A percentile compares a stretch with the other conserved stretches of the same genome.
Conservation (phyloP, 768 basidiomycete genomes). For the Boletus coccyginus region DNA sequence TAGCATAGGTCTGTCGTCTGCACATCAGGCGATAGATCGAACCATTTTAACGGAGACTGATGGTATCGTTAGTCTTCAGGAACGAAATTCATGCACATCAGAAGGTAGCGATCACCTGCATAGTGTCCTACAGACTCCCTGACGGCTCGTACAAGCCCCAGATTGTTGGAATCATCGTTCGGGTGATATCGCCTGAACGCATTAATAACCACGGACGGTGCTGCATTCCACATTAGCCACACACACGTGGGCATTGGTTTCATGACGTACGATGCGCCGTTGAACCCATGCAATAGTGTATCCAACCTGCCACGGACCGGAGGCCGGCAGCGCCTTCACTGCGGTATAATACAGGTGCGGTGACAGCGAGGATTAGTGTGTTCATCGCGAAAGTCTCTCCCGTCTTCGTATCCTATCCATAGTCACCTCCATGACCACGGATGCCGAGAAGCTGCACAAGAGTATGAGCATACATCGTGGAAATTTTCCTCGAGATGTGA, state of each 20-base stretch:
- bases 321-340: constrained; percentile 18
- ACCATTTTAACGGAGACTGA: constrained; percentile 30
- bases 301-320: constrained; percentile 6
- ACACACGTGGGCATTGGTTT: background rate
- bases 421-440: constrained; percentile 16
- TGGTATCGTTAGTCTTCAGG: background rate
- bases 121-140: constrained; percentile 20
- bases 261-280: constrained; percentile 2
- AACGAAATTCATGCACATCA: too few species aligned
- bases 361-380: background rate
- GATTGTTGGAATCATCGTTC: background rate
- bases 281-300: constrained; percentile 10
- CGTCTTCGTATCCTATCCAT: background rate
- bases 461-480: too few species aligned
- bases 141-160: constrained; percentile 10
- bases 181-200: constrained; percentile 6
- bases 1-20: constrained; percentile 16
- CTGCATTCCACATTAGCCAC: background rate
- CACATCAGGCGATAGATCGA: constrained; percentile 28
- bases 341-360: background rate
- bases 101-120: constrained; percentile 11
- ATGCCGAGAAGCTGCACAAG: background rate
- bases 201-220: constrained; percentile 17
- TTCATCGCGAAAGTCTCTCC: constrained; percentile 3
- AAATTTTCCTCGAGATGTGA: background rate